Percentiles rank a stretch among this genome's conserved stretches.
Conservation (phyloP, 306 rosid species). For the Prunus kanzakura region DNA sequence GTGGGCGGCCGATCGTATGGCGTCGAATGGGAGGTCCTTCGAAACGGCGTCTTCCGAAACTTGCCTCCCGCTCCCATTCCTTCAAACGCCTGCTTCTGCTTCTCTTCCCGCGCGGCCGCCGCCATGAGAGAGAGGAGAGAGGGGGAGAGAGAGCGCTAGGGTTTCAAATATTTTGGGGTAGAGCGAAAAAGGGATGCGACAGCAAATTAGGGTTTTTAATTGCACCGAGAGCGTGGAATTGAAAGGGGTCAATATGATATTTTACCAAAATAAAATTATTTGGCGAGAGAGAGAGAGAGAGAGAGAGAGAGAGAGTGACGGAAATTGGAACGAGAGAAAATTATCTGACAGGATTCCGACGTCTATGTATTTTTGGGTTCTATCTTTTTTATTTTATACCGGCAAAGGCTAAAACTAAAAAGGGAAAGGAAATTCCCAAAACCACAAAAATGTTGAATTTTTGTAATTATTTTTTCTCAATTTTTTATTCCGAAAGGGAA, state of each 20-base stretch:
- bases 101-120: conserved; percentile 58
- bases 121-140: conserved; percentile 45
- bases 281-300: too few species aligned
- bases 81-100: conserved; percentile 40
- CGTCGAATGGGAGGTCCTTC: conserved; percentile 52
- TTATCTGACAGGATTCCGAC: not conserved
- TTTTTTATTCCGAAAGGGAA: too few species aligned
- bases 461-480: too few species aligned
- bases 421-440: too few species aligned
- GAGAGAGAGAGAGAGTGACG: not conserved
- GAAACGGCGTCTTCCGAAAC: conserved; percentile 62
- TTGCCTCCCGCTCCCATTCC: conserved; percentile 76
- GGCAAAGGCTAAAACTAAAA: too few species aligned
- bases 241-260: conserved; percentile 6
- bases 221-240: not conserved
- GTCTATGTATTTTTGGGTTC: too few species aligned
- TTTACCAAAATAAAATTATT: not conserved
- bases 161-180: conserved; percentile 16
- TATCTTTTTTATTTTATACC: too few species aligned
- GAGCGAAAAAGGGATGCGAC: conserved; percentile 17
- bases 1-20: conserved; percentile 84
- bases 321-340: not conserved
- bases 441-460: too few species aligned
- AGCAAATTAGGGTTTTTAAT: conserved; percentile 4
- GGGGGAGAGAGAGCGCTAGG: conserved; percentile 4